Conservation (phyloP, 1,139 yeast genomes). For the Suhomyces coccinellae region DNA sequence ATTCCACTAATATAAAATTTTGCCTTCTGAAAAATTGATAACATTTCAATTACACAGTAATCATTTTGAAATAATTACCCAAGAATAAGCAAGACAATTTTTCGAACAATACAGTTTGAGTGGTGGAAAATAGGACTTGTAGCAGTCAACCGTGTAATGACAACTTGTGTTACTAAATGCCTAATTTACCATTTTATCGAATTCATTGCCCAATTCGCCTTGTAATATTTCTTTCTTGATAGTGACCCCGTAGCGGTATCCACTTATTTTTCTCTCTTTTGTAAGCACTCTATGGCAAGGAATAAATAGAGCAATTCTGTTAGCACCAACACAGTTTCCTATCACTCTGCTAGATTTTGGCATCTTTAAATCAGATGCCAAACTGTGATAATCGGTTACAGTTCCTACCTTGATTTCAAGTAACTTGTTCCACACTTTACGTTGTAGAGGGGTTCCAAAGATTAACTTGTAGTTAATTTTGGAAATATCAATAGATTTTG, state of each 20-base stretch:
- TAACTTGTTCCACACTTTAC: slow-evolving; percentile 24
- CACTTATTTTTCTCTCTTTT: slow-evolving; percentile 20
- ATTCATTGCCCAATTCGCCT: slow-evolving; percentile 11
- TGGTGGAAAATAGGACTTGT: too few species aligned
- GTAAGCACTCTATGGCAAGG: slow-evolving; percentile 30
- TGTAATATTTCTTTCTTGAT: slow-evolving; percentile 18
- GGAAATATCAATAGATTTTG: slow-evolving; percentile 9
- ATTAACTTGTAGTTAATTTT: slow-evolving; percentile 15
- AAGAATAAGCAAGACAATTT: too few species aligned
- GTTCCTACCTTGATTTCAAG: slow-evolving; percentile 17
- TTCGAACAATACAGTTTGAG: too few species aligned
- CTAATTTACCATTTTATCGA: not conserved
- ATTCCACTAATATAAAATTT: too few species aligned
- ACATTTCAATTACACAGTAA: too few species aligned
- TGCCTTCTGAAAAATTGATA: too few species aligned
- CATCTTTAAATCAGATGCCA: slow-evolving; percentile 20
- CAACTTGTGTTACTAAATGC: too few species aligned
- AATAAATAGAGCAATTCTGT: slow-evolving; percentile 24
- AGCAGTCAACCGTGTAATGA: too few species aligned
- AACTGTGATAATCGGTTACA: slow-evolving; percentile 18
- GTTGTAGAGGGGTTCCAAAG: slow-evolving; percentile 27
- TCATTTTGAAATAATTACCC: too few species aligned
- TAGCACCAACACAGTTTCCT: slow-evolving; percentile 28
- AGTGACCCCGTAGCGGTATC: slow-evolving; percentile 26
- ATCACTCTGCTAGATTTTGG: slow-evolving; percentile 23